Evolutionary conservation across 805 yeast genomes (phyloP).

Genomic region (Metschnikowia proteae): DNA sequence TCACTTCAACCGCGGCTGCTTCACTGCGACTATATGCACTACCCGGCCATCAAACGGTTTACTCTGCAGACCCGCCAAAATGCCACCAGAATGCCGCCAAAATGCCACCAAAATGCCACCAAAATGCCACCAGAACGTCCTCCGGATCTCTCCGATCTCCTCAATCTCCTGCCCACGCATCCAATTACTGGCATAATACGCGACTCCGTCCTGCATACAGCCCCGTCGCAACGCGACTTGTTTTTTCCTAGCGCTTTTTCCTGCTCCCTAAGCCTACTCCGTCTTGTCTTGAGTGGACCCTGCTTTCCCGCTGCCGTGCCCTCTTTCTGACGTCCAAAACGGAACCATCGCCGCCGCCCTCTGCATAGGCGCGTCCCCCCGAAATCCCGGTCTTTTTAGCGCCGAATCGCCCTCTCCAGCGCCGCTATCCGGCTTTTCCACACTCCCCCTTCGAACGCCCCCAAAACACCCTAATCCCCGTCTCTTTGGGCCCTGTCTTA

Average conservation of each 20-base stretch:
- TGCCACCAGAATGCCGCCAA: no score
- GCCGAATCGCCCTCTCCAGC: not conserved
- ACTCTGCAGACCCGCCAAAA: no score
- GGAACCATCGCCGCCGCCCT: no score
- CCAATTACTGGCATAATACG: not conserved
- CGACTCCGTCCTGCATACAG: not conserved
- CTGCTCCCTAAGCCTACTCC: not conserved
- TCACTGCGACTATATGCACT: no score
- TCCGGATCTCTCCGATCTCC: no score
- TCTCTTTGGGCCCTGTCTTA: no score
- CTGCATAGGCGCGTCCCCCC: not conserved
- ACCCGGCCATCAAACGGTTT: no score
- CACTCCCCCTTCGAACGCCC: not conserved
- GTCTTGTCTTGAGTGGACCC: not conserved
- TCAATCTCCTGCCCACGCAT: no score
- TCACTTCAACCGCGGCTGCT: no score
- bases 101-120: no score
- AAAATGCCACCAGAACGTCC: no score
- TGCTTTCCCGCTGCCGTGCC: not conserved
- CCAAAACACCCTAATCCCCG: not conserved
- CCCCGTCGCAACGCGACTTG: conserved; percentile 1
- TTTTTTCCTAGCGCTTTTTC: conserved; percentile 2
- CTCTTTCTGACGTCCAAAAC: not conserved
- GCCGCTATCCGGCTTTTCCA: not conserved
- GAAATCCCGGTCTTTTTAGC: not conserved